These are phyloP conservation scores for Gossypioides kirkii DNA, from an alignment of 345 rosid species.

Conservation along the genomic window DNA sequence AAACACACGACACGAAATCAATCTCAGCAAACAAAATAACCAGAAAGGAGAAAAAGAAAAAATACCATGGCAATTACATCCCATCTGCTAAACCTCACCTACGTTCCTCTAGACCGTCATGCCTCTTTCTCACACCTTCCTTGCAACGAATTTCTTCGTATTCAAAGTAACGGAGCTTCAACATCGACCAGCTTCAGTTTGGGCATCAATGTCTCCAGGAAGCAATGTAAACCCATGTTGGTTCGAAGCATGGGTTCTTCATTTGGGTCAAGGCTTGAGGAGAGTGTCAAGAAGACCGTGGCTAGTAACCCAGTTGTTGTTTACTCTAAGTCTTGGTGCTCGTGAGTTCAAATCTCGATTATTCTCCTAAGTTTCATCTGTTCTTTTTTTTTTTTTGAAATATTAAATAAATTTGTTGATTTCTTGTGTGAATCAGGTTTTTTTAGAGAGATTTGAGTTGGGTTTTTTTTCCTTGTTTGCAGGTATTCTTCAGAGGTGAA, in stretches of 20 bases:
- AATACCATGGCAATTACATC: conserved; percentile 49
- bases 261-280: conserved; percentile 86
- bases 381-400: not conserved
- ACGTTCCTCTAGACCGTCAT: conserved; percentile 33
- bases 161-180: conserved; percentile 1
- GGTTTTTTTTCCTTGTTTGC: conserved; percentile 16
- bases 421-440: not conserved
- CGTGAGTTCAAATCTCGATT: conserved; percentile 51
- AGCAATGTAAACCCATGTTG: conserved; percentile 28
- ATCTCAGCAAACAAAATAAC: not conserved
- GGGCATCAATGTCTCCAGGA: conserved; percentile 23
- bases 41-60: not conserved
- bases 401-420: not conserved
- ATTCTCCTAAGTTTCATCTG: not conserved
- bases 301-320: conserved; percentile 73
- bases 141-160: not conserved
- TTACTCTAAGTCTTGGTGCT: conserved; percentile 96
- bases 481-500: conserved; percentile 96
- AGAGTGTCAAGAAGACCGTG: conserved; percentile 60
- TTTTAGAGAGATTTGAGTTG: not conserved
- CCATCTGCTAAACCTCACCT: conserved; percentile 33
- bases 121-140: conserved; percentile 22
- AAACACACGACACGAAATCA: not conserved
- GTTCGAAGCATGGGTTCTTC: conserved; percentile 62
- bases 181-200: conserved; percentile 19